Evolutionary conservation across 768 basidiomycete genomes (phyloP), one percentile per base, ranked within the genome.

Genomic region (Lanmaoa rubissima): DNA sequence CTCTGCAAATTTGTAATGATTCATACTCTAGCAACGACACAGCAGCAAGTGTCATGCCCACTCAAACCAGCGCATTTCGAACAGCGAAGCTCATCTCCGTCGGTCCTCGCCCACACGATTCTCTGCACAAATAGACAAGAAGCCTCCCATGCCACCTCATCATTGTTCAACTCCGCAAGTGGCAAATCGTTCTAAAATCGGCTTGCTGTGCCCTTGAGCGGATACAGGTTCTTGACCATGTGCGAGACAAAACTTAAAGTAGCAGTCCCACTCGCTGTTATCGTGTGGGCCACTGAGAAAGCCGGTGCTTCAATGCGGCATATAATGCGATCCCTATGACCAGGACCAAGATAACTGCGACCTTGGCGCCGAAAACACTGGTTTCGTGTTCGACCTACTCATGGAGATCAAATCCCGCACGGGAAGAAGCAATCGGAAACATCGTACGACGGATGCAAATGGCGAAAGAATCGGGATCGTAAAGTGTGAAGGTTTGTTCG

Each of bases 401-500:
- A 50, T 19, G 34, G 53, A 11, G 26, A 49, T 67, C 36, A 48
- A 38, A 50, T 42, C 14, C 39, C 31, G 32, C 36, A 7, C 40
- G 55, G 45, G 32, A 46, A 54, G 43, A 42, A 40, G 34, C 39
- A 14, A 21, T 3, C 28, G 14, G 19, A 51, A 44, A 45, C 40
- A 8, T 57, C 70, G 32, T 24, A 90, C 88, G 66, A 90, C 89
- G 11, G 87, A 89, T 2, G 87, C 81, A 62, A 90, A 91, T 0
- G 88, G 89, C 0, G 89, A 91, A 17, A 91, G 68, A 4, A 91
- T 84, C 5, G 89, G 88, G 24, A 91, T 86, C 0, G 88, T 90
- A 67, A 89, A 89, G 65, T 90, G 89, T 1, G 80, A 75, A 1
- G 85, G 56, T 48, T 51, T 60, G 60, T 26, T 38, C 50, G 42